Evolutionary conservation across 2,329 filamentous ascomycete species (phyloP).

Genomic region (Fusarium brachygibbosum): DNA sequence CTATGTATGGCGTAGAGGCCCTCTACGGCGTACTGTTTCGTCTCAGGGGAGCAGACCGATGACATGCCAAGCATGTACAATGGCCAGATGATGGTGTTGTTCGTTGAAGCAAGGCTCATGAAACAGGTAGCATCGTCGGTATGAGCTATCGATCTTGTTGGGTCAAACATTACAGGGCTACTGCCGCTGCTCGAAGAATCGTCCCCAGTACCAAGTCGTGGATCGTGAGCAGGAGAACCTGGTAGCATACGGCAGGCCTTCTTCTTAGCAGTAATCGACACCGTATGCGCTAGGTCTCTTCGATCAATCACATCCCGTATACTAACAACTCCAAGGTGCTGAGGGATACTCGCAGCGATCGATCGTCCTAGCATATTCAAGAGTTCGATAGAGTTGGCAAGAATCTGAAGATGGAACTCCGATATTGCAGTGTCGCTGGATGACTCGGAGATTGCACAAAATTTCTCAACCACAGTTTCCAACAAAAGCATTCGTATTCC

Average conservation of each 20-base stretch:
- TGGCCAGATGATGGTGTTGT: conserved; percentile 65
- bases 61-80: conserved; percentile 64
- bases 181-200: conserved; percentile 22
- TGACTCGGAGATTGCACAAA: conserved; percentile 48
- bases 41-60: conserved; percentile 58
- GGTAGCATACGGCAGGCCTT: conserved; percentile 52
- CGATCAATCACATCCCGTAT: conserved; percentile 53
- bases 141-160: conserved; percentile 53
- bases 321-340: conserved; percentile 64
- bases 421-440: conserved; percentile 46
- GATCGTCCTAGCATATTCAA: conserved; percentile 58
- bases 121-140: conserved; percentile 59
- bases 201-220: conserved; percentile 40
- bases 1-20: conserved; percentile 60
- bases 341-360: conserved; percentile 63
- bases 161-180: conserved; percentile 57
- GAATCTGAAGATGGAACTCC: conserved; percentile 52
- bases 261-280: conserved; percentile 50
- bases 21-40: conserved; percentile 60
- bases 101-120: conserved; percentile 63
- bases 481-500: conserved; percentile 62
- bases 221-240: conserved; percentile 32
- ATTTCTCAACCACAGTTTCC: conserved; percentile 62
- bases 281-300: conserved; percentile 30
- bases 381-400: conserved; percentile 55